A percentile compares a stretch with the other conserved stretches of the same genome.
phyloP scores from a whole-genome alignment of 2,329 filamentous ascomycete genomes.

The Fusarium illudens region DNA sequence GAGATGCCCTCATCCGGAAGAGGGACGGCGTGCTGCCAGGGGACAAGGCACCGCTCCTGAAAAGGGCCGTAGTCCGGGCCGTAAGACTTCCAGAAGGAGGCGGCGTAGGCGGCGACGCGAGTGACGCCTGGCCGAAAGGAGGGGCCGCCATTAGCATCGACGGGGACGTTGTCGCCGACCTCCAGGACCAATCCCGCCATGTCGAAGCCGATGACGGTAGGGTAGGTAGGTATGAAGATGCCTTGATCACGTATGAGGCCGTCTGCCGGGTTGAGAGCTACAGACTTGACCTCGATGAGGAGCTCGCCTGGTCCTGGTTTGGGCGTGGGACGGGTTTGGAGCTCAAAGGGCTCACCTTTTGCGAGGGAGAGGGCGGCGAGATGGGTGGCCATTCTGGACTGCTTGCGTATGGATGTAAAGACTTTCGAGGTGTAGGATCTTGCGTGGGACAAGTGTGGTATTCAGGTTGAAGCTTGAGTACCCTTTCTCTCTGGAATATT shows the following conservation, averaged over 20 bases:
- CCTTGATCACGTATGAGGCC: constrained; percentile 52
- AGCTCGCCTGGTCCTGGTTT: constrained; percentile 56
- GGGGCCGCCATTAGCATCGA: constrained; percentile 7
- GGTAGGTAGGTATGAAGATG: constrained; percentile 52
- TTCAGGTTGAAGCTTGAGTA: background rate
- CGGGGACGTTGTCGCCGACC: constrained; percentile 51
- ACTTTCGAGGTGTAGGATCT: background rate
- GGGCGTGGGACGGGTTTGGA: constrained; percentile 52
- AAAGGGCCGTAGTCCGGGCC: constrained; percentile 58
- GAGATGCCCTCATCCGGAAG: constrained; percentile 47
- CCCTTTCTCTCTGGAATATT: background rate
- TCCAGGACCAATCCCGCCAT: constrained; percentile 54
- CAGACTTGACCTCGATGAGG: constrained; percentile 56
- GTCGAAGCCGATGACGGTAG: constrained; percentile 54
- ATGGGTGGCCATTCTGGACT: constrained; percentile 48
- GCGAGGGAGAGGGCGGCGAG: constrained; percentile 50
- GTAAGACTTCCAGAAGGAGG: constrained; percentile 52
- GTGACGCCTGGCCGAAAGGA: constrained; percentile 47
- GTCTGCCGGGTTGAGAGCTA: constrained; percentile 60
- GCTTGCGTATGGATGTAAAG: background rate
- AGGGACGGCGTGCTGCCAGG: constrained; percentile 51
- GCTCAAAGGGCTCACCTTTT: constrained; percentile 49
- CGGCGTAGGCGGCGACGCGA: constrained; percentile 51
- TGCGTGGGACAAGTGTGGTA: background rate
- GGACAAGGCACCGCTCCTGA: constrained; percentile 53